Base-by-base conservation (phyloP, 179 eudicot species). In the Beta corolliflora region DNA sequence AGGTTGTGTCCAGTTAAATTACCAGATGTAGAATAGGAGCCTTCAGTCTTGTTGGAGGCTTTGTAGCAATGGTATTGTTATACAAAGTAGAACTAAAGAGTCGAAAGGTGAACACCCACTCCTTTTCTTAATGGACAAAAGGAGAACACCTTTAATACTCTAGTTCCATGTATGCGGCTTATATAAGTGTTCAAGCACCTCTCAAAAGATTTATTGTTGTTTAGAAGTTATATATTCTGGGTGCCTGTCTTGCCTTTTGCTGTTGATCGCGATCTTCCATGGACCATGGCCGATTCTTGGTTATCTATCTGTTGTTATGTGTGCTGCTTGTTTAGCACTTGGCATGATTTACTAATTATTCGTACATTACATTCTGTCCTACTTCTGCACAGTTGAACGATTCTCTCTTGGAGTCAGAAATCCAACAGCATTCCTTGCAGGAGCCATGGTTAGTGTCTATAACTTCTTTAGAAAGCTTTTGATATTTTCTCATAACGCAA, bases 341-440 rank as follows among this genome's bases (percentile, higher is more conserved):
- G 41, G 5, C 41, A 25, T 77, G 64, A 31, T 80, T 76, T 41
- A 16, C 63, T 59, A 9, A 29, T 44, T 71, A 44, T 74, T 77
- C 59, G 48, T 72, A 69, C 36, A 73, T 71, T 67, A 25, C 64
- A 19, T 67, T 61, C 61, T 60, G 64, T 41, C 45, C 52, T 84
- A 60, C 21, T 83, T 53, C 58, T 63, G 21, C 87, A 83, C 94
- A 93, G 98, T 91, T 81, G 98, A 93, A 87, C 87, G 98, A 50
- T 93, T 93, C 79, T 94, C 98, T 79, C 72, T 94, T 44, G 98
- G 97, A 81, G 91, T 92, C 87, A 89, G 98, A 84, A 94, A 94
- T 87, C 97, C 98, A 65, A 94, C 97, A 53, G 89, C 96, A 75
- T 93, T 94, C 84, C 89, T 94, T 45, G 98, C 98, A 25, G 98